Evolutionary conservation across 2,329 filamentous ascomycete species (phyloP), one percentile per base, ranked within the genome.

Genomic region (Madurella mycetomatis): DNA sequence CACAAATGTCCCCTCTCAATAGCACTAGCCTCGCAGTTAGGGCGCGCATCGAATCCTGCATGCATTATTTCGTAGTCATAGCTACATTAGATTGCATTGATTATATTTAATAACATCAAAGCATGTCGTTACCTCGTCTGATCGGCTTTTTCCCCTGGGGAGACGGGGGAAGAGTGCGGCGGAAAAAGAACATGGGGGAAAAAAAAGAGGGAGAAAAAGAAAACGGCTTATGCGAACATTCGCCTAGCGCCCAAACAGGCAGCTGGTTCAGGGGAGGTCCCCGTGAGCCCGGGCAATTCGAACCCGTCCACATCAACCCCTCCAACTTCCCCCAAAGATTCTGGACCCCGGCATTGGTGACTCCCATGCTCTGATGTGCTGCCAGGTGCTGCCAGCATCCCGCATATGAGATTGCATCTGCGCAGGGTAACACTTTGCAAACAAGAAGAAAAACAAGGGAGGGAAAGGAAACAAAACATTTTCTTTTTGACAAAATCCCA

Each of bases 271-370:
- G 34, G 34, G 13, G 34, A 37, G 34, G 13, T 25, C 7, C 25
- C 25, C 25, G 25, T 7, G 25, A 25, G 25, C 25, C 34, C 40
- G 9, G 8, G 17, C 17, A 25, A 40, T 41, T 32, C 18, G 16
- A 18, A 19, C 37, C 37, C 18, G 4, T 37, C 34, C 34, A 37
- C 34, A 7, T 34, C 16, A 43, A 46, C 19, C 34, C 43, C 39
- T 53, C 50, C 44, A 47, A 43, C 50, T 47, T 53, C 44, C 16
- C 25, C 13, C 39, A 9, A 9, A 39, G 43, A 11, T 51, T 13
- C 19, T 32, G 19, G 34, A 37, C 43, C 44, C 31, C 31, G 40
- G 45, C 34, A 37, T 12, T 25, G 25, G 25, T 25, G 13, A 11
- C 34, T 12, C 13, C 13, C 34, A 37, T 37, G 34, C 34, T 37